These are phyloP conservation scores for Poa annua DNA, from an alignment of 176 grass and related monocot genomes.

Conservation along the genomic window DNA sequence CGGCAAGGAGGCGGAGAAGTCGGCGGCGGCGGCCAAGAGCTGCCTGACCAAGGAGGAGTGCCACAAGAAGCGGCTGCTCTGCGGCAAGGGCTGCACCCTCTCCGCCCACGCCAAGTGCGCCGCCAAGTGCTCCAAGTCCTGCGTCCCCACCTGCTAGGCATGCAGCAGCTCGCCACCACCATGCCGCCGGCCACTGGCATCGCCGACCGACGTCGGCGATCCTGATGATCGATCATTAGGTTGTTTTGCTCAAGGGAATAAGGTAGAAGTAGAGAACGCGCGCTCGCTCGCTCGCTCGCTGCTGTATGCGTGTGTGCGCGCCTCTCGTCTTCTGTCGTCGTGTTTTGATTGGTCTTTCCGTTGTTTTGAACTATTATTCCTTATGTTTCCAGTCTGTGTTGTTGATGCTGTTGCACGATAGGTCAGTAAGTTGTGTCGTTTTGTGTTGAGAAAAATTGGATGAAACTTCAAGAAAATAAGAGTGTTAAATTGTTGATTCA, in stretches of 20 bases:
- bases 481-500: background rate
- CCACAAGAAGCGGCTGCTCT: slow-evolving; percentile 60
- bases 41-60: slow-evolving; percentile 60
- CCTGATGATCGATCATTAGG: background rate
- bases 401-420: background rate
- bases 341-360: background rate
- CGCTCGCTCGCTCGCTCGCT: background rate
- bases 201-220: background rate
- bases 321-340: slow-evolving; percentile 26
- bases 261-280: background rate
- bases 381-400: background rate
- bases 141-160: slow-evolving; percentile 49
- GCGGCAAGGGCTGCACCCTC: slow-evolving; percentile 60
- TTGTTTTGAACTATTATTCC: background rate
- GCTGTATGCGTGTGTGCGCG: background rate
- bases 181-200: background rate
- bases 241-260: slow-evolving; percentile 40
- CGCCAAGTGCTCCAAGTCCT: slow-evolving; percentile 64
- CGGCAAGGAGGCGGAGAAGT: slow-evolving; percentile 51
- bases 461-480: background rate
- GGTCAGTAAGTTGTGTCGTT: background rate
- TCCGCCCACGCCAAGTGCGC: slow-evolving; percentile 61
- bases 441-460: background rate
- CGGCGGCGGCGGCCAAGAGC: slow-evolving; percentile 30
- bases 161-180: background rate